Evolutionary conservation across 2,329 filamentous ascomycete genomes (phyloP).

Genomic region (Aureobasidium sp.): DNA sequence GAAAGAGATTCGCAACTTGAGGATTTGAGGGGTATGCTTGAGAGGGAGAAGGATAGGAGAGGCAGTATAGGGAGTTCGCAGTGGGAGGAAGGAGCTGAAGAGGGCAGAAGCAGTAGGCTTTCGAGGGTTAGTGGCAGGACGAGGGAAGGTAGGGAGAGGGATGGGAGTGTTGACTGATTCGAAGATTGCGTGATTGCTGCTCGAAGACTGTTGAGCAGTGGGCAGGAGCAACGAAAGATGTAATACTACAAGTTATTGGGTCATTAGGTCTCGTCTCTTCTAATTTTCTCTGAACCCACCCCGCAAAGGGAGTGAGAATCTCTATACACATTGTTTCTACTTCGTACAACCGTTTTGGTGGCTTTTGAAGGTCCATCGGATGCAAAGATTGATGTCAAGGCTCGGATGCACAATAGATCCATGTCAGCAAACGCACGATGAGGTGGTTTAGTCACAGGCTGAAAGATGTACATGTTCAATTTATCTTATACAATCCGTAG

Average conservation of each 20-base stretch:
- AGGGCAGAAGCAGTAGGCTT: not conserved
- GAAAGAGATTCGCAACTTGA: constrained; percentile 69
- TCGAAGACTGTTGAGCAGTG: no score
- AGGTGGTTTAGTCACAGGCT: no score
- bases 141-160: not conserved
- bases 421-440: no score
- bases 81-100: not conserved
- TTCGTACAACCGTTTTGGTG: no score
- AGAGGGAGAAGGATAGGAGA: constrained; percentile 44
- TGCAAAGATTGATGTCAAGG: no score
- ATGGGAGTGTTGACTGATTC: constrained; percentile 7
- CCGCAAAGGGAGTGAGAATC: no score
- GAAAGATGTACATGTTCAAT: no score
- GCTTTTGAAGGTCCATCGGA: no score
- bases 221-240: not conserved
- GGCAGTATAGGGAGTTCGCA: constrained; percentile 16
- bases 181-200: no score
- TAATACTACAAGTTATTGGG: not conserved
- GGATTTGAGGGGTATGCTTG: constrained; percentile 58
- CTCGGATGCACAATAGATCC: no score
- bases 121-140: not conserved
- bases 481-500: not conserved
- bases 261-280: not conserved
- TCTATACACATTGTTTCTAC: no score
- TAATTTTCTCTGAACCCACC: not conserved